Conservation (phyloP, 306 rosid genomes). For the Oxytropis ochrocephala region DNA sequence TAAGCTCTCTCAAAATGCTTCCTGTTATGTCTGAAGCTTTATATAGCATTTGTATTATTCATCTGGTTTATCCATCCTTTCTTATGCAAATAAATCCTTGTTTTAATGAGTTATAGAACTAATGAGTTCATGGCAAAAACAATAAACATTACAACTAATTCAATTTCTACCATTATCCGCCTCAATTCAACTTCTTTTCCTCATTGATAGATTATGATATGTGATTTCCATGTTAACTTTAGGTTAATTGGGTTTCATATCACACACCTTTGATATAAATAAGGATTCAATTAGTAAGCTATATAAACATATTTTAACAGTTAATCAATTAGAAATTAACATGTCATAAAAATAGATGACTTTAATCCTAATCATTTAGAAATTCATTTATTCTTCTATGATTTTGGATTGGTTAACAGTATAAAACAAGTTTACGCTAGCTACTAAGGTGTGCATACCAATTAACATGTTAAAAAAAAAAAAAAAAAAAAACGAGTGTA, state of each 20-base stretch:
- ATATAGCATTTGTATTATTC: background rate
- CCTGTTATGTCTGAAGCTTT: background rate
- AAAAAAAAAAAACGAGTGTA: background rate
- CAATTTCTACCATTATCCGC: background rate
- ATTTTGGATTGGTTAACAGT: too few relatives aligned
- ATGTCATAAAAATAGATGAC: too few relatives aligned
- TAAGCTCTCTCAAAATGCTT: background rate
- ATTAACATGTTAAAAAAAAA: too few relatives aligned
- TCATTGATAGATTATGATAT: background rate
- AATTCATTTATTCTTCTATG: too few relatives aligned
- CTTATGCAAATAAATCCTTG: background rate
- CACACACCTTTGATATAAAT: background rate
- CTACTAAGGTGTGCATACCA: too few relatives aligned
- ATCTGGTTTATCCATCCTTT: background rate
- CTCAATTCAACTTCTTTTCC: background rate
- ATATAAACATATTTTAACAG: too few relatives aligned
- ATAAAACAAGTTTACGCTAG: too few relatives aligned
- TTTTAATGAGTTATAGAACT: background rate
- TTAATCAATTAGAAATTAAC: too few relatives aligned
- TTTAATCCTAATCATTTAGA: too few relatives aligned
- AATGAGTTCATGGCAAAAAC: background rate
- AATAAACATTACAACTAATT: background rate
- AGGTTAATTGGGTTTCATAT: background rate
- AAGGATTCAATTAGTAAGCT: background rate
- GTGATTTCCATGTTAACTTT: background rate